These are phyloP conservation scores for Erysimum cheiri DNA, from an alignment of 441 rosid genomes.

Conservation along the genomic window DNA sequence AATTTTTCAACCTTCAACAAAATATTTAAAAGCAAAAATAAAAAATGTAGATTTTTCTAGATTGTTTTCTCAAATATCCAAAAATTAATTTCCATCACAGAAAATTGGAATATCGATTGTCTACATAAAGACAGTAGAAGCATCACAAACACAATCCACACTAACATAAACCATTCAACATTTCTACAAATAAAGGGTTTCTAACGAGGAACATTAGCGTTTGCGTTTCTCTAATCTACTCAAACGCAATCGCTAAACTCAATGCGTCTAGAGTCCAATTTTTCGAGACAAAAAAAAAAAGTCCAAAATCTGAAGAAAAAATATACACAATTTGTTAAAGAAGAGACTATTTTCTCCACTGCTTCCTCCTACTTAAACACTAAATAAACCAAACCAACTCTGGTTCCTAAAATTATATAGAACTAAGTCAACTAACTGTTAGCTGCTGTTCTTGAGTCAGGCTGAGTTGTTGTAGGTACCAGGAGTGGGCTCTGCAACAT, in stretches of 20 bases:
- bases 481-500: slow-evolving; percentile 31
- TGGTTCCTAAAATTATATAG: slow-evolving; percentile 26
- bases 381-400: slow-evolving; percentile 10
- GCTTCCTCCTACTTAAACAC: slow-evolving; percentile 11
- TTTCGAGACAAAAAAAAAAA: neutral
- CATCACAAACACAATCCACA: neutral
- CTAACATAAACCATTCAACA: neutral
- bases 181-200: neutral
- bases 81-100: too few relatives aligned
- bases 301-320: neutral
- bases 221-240: neutral
- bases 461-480: slow-evolving; percentile 49
- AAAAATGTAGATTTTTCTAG: too few relatives aligned
- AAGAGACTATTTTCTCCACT: neutral
- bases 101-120: neutral
- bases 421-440: slow-evolving; percentile 37
- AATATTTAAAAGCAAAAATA: too few relatives aligned
- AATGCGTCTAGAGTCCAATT: neutral
- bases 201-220: neutral
- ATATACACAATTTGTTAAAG: slow-evolving; percentile 14
- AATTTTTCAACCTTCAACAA: too few relatives aligned
- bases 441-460: slow-evolving; percentile 27
- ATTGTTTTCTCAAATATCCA: too few relatives aligned
- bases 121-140: neutral
- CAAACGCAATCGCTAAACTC: slow-evolving; percentile 15